Evolutionary conservation across 1,284 basidiomycete genomes (phyloP).

Genomic region (Ganoderma leucocontextum): DNA sequence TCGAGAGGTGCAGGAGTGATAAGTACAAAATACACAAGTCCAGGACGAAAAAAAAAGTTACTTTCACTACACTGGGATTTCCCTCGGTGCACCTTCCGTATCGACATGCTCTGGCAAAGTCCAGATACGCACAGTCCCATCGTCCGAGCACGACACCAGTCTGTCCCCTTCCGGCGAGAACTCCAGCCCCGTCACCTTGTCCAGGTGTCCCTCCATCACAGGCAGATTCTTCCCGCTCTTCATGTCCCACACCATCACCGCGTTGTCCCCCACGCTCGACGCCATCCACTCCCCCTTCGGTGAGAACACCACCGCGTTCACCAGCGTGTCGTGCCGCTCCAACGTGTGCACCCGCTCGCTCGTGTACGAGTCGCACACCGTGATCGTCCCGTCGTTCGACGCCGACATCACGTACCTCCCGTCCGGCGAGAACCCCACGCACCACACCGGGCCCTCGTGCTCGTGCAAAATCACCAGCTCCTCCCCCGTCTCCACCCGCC

Average conservation of each 20-base stretch:
- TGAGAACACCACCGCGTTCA: slow-evolving; percentile 21
- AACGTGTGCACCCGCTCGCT: slow-evolving; percentile 17
- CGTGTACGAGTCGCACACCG: slow-evolving; percentile 25
- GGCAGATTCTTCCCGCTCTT: slow-evolving; percentile 13
- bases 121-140: slow-evolving; percentile 40
- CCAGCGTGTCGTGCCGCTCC: slow-evolving; percentile 22
- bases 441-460: slow-evolving; percentile 30
- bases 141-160: slow-evolving; percentile 46
- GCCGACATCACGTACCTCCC: slow-evolving; percentile 29
- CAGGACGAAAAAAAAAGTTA: not conserved
- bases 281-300: slow-evolving; percentile 20
- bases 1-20: no score
- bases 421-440: slow-evolving; percentile 33
- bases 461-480: slow-evolving; percentile 37
- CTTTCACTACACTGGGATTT: not conserved
- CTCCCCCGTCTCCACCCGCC: slow-evolving; percentile 37
- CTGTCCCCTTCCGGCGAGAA: slow-evolving; percentile 43
- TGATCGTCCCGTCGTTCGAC: slow-evolving; percentile 26
- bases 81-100: not conserved
- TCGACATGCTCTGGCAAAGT: slow-evolving; percentile 11
- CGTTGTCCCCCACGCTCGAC: slow-evolving; percentile 20
- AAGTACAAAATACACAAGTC: not conserved
- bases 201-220: slow-evolving; percentile 21
- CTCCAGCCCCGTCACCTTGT: slow-evolving; percentile 40
- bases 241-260: slow-evolving; percentile 21